phyloP scores from a whole-genome alignment of 2,329 filamentous ascomycete genomes.

The Trichoderma oligosporum region DNA sequence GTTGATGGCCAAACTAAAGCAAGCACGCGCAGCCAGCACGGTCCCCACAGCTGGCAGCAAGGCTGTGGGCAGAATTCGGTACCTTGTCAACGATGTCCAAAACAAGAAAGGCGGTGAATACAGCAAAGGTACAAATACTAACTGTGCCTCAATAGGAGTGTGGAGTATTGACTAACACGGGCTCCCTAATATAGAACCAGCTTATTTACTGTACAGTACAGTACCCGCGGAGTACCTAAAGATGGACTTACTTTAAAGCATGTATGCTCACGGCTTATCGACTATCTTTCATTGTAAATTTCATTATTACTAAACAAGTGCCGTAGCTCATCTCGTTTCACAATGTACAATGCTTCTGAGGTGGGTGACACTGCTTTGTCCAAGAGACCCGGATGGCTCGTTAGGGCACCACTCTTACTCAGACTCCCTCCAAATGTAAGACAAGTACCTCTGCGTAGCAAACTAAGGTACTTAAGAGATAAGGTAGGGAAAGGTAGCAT shows the following conservation, averaged over 20 bases:
- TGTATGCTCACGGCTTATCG: no score
- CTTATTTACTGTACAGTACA: no score
- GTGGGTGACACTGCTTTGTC: background rate
- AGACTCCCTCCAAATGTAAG: no score
- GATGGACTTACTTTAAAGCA: no score
- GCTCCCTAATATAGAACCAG: no score
- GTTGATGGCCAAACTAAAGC: constrained; percentile 16
- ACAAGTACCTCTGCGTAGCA: no score
- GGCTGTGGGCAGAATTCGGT: constrained; percentile 18
- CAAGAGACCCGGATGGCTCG: background rate
- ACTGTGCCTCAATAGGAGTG: no score
- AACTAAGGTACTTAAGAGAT: no score
- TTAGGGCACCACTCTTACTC: background rate
- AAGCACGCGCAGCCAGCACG: constrained; percentile 8
- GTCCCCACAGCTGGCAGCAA: constrained; percentile 12
- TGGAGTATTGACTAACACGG: no score
- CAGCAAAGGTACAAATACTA: no score
- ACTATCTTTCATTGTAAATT: background rate
- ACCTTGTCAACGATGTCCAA: background rate
- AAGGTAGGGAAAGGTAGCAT: no score
- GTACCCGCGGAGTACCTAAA: no score
- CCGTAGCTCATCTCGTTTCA: background rate
- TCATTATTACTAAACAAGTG: background rate
- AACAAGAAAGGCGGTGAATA: constrained; percentile 18
- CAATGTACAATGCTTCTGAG: background rate